Base-by-base conservation (phyloP, 164 flowering plant species). In the Platanus orientalis region DNA sequence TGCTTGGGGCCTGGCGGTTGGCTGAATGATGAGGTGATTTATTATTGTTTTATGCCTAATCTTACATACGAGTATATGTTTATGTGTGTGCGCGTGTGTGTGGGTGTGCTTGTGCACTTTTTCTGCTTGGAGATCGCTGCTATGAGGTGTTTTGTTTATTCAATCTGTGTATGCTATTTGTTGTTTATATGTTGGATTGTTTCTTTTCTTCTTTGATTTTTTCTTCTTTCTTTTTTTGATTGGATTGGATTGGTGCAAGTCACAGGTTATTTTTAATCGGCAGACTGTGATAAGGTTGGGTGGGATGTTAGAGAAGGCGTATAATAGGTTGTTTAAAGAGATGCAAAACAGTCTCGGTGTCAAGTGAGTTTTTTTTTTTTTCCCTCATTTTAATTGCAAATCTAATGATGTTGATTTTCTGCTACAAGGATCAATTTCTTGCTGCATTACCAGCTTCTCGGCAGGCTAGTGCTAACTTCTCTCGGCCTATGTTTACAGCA, bases 21-120 rank as follows among this genome's bases (percentile, higher is more conserved):
- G 99, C 74, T 95, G 74, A 95, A 92, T 76, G 99, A 95, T 76
- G 97, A 95, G 90, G 99, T 95, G 52, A n/a, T n/a, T n/a, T n/a
- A n/a, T n/a, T n/a, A n/a, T n/a, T n/a, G n/a, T n/a, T n/a, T n/a
- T n/a, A n/a, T n/a, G n/a, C n/a, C n/a, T n/a, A n/a, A n/a, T n/a
- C n/a, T n/a, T n/a, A n/a, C n/a, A n/a, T n/a, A n/a, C n/a, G n/a
- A n/a, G n/a, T n/a, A n/a, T n/a, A n/a, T n/a, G n/a, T n/a, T n/a
- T n/a, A n/a, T n/a, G n/a, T n/a, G n/a, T n/a, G n/a, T n/a, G n/a
- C n/a, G n/a, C n/a, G n/a, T n/a, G n/a, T n/a, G n/a, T n/a, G n/a
- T n/a, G n/a, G n/a, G n/a, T n/a, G n/a, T n/a, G n/a, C n/a, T n/a
- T n/a, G n/a, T n/a, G n/a, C n/a, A n/a, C n/a, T n/a, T n/a, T n/a